These are phyloP conservation scores for Candida freyschussii DNA, from an alignment of 1,139 yeast genomes.

Conservation along the genomic window DNA sequence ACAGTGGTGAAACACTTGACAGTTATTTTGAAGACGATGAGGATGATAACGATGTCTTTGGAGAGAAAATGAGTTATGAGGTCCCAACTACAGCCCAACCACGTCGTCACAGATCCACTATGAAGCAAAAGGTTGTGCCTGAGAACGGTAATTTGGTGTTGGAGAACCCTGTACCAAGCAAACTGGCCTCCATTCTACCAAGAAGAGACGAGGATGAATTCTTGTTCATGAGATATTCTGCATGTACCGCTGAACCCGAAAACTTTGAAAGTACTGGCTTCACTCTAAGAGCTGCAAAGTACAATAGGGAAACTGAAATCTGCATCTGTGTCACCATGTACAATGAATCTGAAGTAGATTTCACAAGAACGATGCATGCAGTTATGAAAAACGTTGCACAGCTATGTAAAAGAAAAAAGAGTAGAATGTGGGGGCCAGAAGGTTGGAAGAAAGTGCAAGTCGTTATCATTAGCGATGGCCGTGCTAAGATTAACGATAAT, in stretches of 20 bases:
- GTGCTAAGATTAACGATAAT: conserved; percentile 77
- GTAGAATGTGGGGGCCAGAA: conserved; percentile 89
- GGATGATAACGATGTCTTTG: conserved; percentile 25
- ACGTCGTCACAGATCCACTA: conserved; percentile 53
- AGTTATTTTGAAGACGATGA: conserved; percentile 31
- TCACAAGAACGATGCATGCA: conserved; percentile 90
- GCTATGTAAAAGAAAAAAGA: conserved; percentile 70
- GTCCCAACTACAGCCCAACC: conserved; percentile 50
- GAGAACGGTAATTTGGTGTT: conserved; percentile 77
- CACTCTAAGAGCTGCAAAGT: conserved; percentile 75
- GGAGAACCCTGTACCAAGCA: conserved; percentile 91
- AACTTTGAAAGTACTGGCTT: conserved; percentile 77
- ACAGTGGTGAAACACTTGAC: conserved; percentile 33
- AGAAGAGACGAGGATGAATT: conserved; percentile 87
- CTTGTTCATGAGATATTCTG: conserved; percentile 91
- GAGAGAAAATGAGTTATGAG: conserved; percentile 27
- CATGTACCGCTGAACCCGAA: conserved; percentile 88
- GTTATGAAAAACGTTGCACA: conserved; percentile 90
- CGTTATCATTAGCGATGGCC: conserved; percentile 86
- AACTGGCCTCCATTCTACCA: conserved; percentile 71
- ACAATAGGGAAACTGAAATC: conserved; percentile 83
- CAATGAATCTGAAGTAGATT: conserved; percentile 83
- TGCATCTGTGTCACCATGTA: conserved; percentile 93
- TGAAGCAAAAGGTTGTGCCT: conserved; percentile 54
- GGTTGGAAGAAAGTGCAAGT: conserved; percentile 96